Evolutionary conservation across 2,329 filamentous ascomycete species (phyloP), one percentile per base, ranked within the genome.

Genomic region (Rhytidhysteron rufulum): DNA sequence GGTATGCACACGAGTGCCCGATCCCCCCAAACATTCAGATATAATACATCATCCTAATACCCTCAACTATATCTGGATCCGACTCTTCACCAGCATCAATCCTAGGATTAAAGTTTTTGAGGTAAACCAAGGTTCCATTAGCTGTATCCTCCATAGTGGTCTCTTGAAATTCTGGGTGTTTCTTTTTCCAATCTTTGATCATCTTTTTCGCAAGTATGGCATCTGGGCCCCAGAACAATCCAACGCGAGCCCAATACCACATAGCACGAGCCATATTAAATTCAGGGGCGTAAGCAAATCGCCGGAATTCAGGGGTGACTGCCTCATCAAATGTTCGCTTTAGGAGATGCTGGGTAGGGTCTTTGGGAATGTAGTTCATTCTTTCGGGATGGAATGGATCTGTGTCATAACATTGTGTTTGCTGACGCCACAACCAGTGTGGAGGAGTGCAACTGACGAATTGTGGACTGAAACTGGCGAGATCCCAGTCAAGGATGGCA

Each of bases 321-420:
- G 48, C 41, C 0, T 53, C 45, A 2, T 62, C 48, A 31, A 65
- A 65, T 0, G 52, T 7, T 0, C 34, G 21, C 37, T 65, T 66
- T 4, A 63, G n/a, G 41, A 35, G 11, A 41, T 17, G 15, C 42
- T 46, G 3, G 37, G 39, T 1, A 34, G 36, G 9, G 39, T 40
- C n/a, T 55, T 45, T n/a, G n/a, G n/a, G n/a, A n/a, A n/a, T n/a
- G n/a, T n/a, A n/a, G n/a, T n/a, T n/a, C n/a, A n/a, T n/a, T n/a
- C n/a, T n/a, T n/a, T n/a, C n/a, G n/a, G n/a, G n/a, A n/a, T n/a
- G n/a, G n/a, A n/a, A n/a, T n/a, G n/a, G n/a, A 18, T 55, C 49
- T 7, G 49, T 18, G 15, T 39, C 37, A 18, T 39, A 41, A 4
- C 34, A 21, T 7, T 35, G 17, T 6, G 43, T 32, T 18, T 48